Evolutionary conservation across 345 rosid genomes (phyloP).

Genomic region (Melastoma malabathricum): DNA sequence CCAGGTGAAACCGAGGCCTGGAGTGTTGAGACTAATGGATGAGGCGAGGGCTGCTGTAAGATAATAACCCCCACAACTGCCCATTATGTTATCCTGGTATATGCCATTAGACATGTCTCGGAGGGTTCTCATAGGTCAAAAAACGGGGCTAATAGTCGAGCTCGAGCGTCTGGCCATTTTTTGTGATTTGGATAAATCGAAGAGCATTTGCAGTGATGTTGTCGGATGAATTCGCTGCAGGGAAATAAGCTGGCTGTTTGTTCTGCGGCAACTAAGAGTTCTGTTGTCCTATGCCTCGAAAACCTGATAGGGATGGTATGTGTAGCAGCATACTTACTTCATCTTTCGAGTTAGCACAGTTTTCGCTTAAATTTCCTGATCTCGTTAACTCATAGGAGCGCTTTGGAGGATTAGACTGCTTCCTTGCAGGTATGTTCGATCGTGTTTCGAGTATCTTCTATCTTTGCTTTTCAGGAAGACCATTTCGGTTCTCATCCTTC

Average conservation of each 20-base stretch:
- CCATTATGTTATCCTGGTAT: conserved; percentile 1
- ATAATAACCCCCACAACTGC: background rate
- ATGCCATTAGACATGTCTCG: background rate
- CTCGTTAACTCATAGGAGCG: conserved; percentile 36
- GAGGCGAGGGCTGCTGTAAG: conserved; percentile 86
- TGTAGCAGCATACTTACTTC: too few species aligned
- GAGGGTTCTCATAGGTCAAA: too few species aligned
- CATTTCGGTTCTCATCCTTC: background rate
- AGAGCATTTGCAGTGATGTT: too few species aligned
- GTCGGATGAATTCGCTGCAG: conserved; percentile 15
- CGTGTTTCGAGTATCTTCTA: background rate
- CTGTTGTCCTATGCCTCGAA: conserved; percentile 82
- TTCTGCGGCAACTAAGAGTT: conserved; percentile 97
- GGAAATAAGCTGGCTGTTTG: conserved; percentile 76
- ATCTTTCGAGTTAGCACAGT: background rate
- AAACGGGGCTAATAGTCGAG: too few species aligned
- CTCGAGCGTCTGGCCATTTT: background rate
- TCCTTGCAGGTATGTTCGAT: conserved; percentile 56
- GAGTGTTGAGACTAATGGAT: conserved; percentile 86
- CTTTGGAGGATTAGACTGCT: conserved; percentile 84
- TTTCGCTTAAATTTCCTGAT: too few species aligned
- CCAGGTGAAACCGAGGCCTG: conserved; percentile 88
- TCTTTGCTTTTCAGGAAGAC: too few species aligned
- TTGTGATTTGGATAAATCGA: background rate
- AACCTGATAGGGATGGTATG: conserved; percentile 68